A percentile compares a stretch with the other conserved stretches of the same genome.
These are phyloP conservation scores for Fallopia convolvulus DNA, from an alignment of 148 eudicot genomes.

Conservation along the genomic window DNA sequence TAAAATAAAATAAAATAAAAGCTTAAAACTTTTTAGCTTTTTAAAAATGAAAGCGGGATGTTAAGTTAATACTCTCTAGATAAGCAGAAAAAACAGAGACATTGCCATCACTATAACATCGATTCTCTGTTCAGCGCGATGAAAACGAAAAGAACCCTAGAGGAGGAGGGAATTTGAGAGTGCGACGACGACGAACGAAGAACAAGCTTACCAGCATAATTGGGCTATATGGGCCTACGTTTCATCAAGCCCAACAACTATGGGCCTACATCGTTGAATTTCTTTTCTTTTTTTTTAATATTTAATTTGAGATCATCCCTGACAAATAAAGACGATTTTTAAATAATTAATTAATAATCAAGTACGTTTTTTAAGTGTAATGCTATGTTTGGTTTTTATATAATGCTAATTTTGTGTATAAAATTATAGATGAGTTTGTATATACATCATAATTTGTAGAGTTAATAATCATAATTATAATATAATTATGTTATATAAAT, in stretches of 20 bases:
- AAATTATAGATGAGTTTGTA: no score
- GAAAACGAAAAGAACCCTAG: not conserved
- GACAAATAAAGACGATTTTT: no score
- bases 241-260: not conserved
- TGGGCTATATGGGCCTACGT: not conserved
- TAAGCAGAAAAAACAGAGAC: not conserved
- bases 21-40: not conserved
- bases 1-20: not conserved
- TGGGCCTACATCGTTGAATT: not conserved
- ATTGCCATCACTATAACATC: not conserved
- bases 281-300: not conserved
- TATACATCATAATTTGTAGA: no score
- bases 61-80: not conserved
- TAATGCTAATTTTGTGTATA: no score
- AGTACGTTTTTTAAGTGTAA: no score
- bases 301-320: not conserved
- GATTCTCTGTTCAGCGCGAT: not conserved
- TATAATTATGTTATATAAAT: no score
- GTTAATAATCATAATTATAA: no score
- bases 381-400: no score
- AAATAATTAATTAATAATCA: no score
- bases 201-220: not conserved
- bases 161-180: not conserved
- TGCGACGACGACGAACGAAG: not conserved
- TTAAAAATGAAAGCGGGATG: conserved; percentile 1